Percentiles rank a stretch among this genome's conserved stretches.
Conservation (phyloP, 805 yeast genomes). For the Starmera quercuum region DNA sequence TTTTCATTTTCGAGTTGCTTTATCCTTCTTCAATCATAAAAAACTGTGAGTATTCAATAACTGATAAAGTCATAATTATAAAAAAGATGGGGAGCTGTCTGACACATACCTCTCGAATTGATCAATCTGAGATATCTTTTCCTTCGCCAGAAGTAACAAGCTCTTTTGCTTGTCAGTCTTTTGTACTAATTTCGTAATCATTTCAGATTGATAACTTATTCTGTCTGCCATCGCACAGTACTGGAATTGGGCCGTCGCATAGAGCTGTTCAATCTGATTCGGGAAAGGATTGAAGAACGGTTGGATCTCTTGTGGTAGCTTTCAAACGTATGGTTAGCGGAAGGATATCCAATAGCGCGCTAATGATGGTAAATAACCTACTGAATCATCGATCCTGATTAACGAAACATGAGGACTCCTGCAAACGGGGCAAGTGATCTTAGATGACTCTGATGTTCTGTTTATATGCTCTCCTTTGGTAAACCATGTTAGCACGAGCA, state of each 20-base stretch:
- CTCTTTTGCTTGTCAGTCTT: constrained; percentile 16
- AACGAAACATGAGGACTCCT: constrained; percentile 10
- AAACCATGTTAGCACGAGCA: no score
- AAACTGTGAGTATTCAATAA: no score
- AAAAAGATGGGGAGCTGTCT: constrained; percentile 1
- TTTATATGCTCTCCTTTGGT: no score
- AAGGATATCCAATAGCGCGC: no score
- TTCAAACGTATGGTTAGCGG: background rate
- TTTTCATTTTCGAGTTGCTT: constrained; percentile 1
- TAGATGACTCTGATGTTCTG: constrained; percentile 4
- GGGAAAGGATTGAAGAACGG: constrained; percentile 18
- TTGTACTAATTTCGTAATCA: constrained; percentile 8
- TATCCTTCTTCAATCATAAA: background rate
- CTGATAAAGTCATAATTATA: no score
- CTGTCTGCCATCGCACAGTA: constrained; percentile 13
- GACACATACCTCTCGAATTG: constrained; percentile 7
- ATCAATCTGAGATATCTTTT: constrained; percentile 12
- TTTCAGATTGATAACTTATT: constrained; percentile 9
- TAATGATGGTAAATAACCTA: no score
- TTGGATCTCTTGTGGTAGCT: constrained; percentile 14
- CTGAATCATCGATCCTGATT: constrained; percentile 8
- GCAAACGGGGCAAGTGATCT: constrained; percentile 11
- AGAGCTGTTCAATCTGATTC: constrained; percentile 15
- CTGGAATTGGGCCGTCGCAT: constrained; percentile 17
- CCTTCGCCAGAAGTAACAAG: constrained; percentile 15